Percentiles rank a stretch among this genome's conserved stretches.
These are phyloP conservation scores for Geranium incanum DNA, from an alignment of 441 rosid genomes.

Conservation along the genomic window DNA sequence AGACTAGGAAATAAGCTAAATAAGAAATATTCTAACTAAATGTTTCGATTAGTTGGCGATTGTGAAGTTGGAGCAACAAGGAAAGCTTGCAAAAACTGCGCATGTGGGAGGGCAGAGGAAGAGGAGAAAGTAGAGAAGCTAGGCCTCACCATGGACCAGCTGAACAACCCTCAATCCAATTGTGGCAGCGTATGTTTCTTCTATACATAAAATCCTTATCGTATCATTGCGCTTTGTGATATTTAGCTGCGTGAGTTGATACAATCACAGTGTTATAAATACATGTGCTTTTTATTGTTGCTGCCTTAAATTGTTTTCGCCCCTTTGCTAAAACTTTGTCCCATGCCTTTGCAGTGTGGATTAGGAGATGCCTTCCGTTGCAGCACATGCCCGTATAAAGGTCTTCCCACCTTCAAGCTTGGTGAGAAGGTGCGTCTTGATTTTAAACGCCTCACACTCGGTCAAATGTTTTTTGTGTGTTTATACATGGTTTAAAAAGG, in stretches of 20 bases:
- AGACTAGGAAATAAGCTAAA: too few species aligned
- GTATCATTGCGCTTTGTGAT: too few species aligned
- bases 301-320: background rate
- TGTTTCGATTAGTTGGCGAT: constrained; percentile 45
- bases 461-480: too few species aligned
- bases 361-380: constrained; percentile 96
- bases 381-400: constrained; percentile 85
- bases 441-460: background rate
- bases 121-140: constrained; percentile 76
- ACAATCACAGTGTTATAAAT: too few species aligned
- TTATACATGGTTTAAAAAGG: too few species aligned
- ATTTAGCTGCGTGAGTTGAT: background rate
- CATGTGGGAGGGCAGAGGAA: constrained; percentile 86
- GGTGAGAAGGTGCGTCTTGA: constrained; percentile 68
- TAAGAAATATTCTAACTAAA: too few species aligned
- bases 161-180: constrained; percentile 50
- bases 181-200: too few species aligned
- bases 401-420: constrained; percentile 73
- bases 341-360: constrained; percentile 54
- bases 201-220: too few species aligned
- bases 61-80: constrained; percentile 74
- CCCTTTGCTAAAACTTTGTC: background rate
- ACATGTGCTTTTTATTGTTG: too few species aligned
- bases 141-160: constrained; percentile 61
- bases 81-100: constrained; percentile 96